Percentiles rank a stretch among this genome's conserved stretches.
Conservation (phyloP, 1,284 basidiomycete genomes). For the Golubevia pallescens region DNA sequence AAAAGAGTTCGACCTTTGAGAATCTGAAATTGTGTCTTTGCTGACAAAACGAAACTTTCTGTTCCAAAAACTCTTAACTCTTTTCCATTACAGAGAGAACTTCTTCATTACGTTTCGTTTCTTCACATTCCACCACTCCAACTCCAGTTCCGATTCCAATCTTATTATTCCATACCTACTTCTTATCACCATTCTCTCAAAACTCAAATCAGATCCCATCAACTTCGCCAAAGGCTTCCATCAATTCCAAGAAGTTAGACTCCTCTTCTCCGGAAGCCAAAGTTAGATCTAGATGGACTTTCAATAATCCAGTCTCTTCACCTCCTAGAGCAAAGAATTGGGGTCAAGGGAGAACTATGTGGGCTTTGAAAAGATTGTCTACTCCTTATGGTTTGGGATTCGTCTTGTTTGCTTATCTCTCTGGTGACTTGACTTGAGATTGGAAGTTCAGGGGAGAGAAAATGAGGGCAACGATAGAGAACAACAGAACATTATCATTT, state of each 20-base stretch:
- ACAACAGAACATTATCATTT: too few species aligned
- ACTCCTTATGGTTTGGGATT: slow-evolving; percentile 58
- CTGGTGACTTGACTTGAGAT: slow-evolving; percentile 57
- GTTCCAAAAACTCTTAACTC: too few species aligned
- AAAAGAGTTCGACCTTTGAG: too few species aligned
- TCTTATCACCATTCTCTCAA: slow-evolving; percentile 44
- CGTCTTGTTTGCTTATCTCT: slow-evolving; percentile 56
- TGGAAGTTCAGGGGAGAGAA: too few species aligned
- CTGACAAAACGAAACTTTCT: too few species aligned
- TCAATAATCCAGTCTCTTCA: slow-evolving; percentile 15
- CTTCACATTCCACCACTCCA: slow-evolving; percentile 12
- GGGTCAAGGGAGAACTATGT: slow-evolving; percentile 36
- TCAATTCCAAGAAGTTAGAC: background rate
- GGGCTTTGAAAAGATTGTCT: slow-evolving; percentile 37
- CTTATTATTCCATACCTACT: slow-evolving; percentile 45
- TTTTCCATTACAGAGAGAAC: too few species aligned
- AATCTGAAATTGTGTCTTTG: too few species aligned
- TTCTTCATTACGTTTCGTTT: slow-evolving; percentile 18
- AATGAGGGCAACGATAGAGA: too few species aligned
- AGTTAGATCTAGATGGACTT: slow-evolving; percentile 10
- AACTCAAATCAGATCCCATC: slow-evolving; percentile 19
- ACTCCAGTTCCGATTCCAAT: slow-evolving; percentile 20
- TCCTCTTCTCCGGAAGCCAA: slow-evolving; percentile 6
- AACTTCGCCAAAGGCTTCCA: slow-evolving; percentile 12
- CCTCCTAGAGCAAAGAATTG: slow-evolving; percentile 26